A percentile compares a stretch with the other conserved stretches of the same genome.
Conservation (phyloP, 768 basidiomycete genomes). For the Rubroboletus pulcherrimus region DNA sequence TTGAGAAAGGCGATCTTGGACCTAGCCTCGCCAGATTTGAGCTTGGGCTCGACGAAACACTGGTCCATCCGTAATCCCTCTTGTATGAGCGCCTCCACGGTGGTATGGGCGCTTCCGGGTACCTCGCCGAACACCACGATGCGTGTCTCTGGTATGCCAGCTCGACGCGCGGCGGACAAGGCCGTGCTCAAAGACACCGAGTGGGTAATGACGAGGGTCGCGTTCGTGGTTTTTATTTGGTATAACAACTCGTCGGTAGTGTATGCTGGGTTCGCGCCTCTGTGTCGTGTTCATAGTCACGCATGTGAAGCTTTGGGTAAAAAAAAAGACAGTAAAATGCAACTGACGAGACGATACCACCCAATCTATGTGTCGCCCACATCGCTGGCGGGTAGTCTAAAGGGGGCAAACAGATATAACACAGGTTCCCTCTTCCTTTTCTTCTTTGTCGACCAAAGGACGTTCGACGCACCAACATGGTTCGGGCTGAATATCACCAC, state of each 20-base stretch:
- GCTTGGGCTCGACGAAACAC: conserved; percentile 43
- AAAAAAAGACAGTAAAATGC: background rate
- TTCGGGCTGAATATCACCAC: conserved; percentile 67
- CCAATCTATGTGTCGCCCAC: conserved; percentile 59
- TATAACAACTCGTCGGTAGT: conserved; percentile 31
- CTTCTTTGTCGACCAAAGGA: background rate
- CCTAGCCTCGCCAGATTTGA: conserved; percentile 56
- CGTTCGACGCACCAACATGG: conserved; percentile 45
- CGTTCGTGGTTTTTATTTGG: conserved; percentile 27
- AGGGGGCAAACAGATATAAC: background rate
- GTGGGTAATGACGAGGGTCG: conserved; percentile 31
- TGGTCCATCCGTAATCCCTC: conserved; percentile 32
- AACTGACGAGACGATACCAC: conserved; percentile 55
- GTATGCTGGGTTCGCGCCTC: conserved; percentile 35
- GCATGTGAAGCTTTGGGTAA: background rate
- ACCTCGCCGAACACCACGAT: conserved; percentile 26
- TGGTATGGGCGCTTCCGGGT: conserved; percentile 14
- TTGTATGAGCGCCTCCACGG: conserved; percentile 50
- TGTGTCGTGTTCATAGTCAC: conserved; percentile 4
- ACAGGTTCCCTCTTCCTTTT: background rate
- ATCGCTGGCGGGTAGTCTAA: conserved; percentile 54
- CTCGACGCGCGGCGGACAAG: conserved; percentile 27
- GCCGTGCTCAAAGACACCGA: conserved; percentile 27
- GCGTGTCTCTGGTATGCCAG: conserved; percentile 29
- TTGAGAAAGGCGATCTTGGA: conserved; percentile 62